phyloP scores from a whole-genome alignment of 139 green algal species.

The Zygnema circumcarinatum region DNA sequence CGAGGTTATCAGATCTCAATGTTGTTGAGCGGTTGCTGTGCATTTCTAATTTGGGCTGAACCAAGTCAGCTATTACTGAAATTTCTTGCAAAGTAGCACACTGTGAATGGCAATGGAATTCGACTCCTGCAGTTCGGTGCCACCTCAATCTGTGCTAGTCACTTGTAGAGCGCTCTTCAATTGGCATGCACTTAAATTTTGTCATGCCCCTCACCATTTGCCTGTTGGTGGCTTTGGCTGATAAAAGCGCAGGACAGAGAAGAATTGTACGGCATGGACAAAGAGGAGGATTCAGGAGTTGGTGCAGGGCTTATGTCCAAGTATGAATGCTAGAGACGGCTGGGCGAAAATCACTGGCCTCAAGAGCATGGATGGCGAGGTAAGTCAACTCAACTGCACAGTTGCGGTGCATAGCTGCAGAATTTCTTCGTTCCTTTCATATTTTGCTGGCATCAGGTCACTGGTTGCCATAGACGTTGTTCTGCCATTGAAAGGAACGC shows the following conservation, averaged over 20 bases:
- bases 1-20: neutral
- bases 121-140: too few species aligned
- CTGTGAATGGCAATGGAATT: too few species aligned
- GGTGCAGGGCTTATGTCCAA: conserved; percentile 54
- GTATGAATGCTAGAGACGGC: conserved; percentile 47
- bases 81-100: neutral
- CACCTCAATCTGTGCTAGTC: too few species aligned
- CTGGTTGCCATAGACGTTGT: too few species aligned
- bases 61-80: neutral
- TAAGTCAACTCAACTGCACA: conserved; percentile 37
- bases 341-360: conserved; percentile 61
- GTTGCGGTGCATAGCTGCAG: conserved; percentile 19
- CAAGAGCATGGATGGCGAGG: conserved; percentile 72
- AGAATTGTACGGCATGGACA: conserved; percentile 37
- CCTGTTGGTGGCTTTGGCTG: conserved; percentile 4
- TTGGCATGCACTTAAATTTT: too few species aligned
- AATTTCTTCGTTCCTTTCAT: too few species aligned
- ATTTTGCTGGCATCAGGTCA: too few species aligned
- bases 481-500: too few species aligned
- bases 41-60: conserved; percentile 5
- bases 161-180: too few species aligned
- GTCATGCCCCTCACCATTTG: too few species aligned
- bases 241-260: conserved; percentile 36
- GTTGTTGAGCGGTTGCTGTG: neutral
- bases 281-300: conserved; percentile 69